These are phyloP conservation scores for Lodderomyces metapsilosis DNA, from an alignment of 1,139 yeast species.

Conservation along the genomic window DNA sequence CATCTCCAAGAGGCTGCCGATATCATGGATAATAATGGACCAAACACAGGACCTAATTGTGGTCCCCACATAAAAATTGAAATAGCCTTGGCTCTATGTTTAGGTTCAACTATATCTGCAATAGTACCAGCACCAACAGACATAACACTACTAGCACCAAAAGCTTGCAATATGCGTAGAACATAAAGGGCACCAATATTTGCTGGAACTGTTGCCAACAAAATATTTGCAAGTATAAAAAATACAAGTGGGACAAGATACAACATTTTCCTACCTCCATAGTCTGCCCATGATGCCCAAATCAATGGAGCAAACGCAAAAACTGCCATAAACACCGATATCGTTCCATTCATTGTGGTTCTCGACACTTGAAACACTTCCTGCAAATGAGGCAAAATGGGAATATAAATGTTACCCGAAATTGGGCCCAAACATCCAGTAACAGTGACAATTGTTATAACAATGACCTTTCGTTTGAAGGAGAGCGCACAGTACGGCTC, in stretches of 20 bases:
- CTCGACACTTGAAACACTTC: constrained; percentile 40
- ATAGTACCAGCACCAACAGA: constrained; percentile 59
- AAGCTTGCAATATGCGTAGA: constrained; percentile 49
- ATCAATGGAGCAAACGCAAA: constrained; percentile 54
- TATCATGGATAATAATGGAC: constrained; percentile 48
- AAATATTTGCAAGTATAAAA: constrained; percentile 45
- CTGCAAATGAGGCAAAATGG: constrained; percentile 50
- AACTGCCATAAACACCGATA: constrained; percentile 56
- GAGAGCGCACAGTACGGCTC: constrained; percentile 8
- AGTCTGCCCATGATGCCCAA: constrained; percentile 60
- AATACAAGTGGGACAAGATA: constrained; percentile 46
- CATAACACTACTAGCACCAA: constrained; percentile 55
- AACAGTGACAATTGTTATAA: constrained; percentile 32
- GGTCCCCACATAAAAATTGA: constrained; percentile 61
- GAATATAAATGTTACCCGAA: constrained; percentile 59
- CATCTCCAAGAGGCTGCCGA: constrained; percentile 50
- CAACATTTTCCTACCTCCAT: constrained; percentile 54
- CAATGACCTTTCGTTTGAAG: constrained; percentile 7
- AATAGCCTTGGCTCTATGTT: constrained; percentile 48
- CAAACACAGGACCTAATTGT: constrained; percentile 56
- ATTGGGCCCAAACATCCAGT: constrained; percentile 62
- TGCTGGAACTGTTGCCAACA: constrained; percentile 49
- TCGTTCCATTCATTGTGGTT: constrained; percentile 55
- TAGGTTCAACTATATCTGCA: constrained; percentile 50
- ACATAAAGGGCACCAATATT: constrained; percentile 43